Evolutionary conservation across 2,329 filamentous ascomycete species (phyloP).

Genomic region (Pyricularia pennisetigena): DNA sequence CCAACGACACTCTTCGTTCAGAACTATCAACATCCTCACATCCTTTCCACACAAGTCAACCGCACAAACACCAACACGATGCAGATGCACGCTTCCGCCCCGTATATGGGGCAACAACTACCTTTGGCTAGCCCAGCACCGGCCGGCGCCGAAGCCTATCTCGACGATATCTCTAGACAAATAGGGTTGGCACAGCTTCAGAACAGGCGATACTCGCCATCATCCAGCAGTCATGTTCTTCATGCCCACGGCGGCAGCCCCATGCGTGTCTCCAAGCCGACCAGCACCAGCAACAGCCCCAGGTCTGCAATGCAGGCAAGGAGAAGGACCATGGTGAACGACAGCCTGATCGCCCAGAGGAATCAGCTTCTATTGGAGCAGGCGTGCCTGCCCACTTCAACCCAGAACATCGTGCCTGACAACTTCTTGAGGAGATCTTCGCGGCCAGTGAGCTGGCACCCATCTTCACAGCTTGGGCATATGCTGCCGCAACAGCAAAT

Average conservation of each 20-base stretch:
- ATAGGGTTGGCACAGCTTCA: slow-evolving; percentile 32
- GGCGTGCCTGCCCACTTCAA: slow-evolving; percentile 24
- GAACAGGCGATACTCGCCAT: slow-evolving; percentile 36
- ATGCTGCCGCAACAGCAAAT: slow-evolving; percentile 20
- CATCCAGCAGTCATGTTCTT: slow-evolving; percentile 28
- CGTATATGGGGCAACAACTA: slow-evolving; percentile 16
- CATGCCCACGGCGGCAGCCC: slow-evolving; percentile 22
- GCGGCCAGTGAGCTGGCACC: slow-evolving; percentile 70
- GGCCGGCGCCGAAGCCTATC: slow-evolving; percentile 29
- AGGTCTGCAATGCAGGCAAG: slow-evolving; percentile 40
- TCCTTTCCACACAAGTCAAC: background rate
- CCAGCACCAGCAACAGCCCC: slow-evolving; percentile 56
- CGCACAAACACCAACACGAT: slow-evolving; percentile 3
- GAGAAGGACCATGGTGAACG: slow-evolving; percentile 47
- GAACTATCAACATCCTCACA: background rate
- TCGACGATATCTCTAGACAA: slow-evolving; percentile 43
- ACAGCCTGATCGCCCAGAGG: slow-evolving; percentile 32
- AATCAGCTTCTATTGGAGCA: slow-evolving; percentile 38
- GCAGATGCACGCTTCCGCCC: slow-evolving; percentile 7
- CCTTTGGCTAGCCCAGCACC: slow-evolving; percentile 17
- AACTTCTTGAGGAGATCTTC: slow-evolving; percentile 27
- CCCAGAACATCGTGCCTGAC: slow-evolving; percentile 19
- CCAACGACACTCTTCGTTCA: background rate
- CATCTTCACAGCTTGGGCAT: slow-evolving; percentile 39
- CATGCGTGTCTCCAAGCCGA: slow-evolving; percentile 54